A percentile compares a stretch with the other conserved stretches of the same genome.
Conservation (phyloP, 192 early-diverging fungal genomes). For the Rhizophagus clarus region DNA sequence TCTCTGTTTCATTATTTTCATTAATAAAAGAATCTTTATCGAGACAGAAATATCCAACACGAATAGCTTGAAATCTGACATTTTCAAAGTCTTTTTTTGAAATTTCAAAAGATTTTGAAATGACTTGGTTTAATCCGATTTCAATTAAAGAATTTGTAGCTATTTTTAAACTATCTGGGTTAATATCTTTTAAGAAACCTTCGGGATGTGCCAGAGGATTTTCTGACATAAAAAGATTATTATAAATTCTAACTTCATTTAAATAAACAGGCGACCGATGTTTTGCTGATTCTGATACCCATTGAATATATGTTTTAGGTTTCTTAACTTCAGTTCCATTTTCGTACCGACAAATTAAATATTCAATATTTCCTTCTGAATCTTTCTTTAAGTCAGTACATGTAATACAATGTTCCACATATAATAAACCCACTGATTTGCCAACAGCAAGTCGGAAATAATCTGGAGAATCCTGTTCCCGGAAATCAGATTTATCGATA, state of each 20-base stretch:
- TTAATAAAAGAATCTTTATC: constrained; percentile 85
- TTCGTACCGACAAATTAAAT: constrained; percentile 83
- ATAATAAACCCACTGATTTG: constrained; percentile 93
- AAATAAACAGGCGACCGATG: constrained; percentile 83
- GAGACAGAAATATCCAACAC: constrained; percentile 98
- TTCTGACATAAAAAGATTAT: constrained; percentile 84
- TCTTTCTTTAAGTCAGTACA: constrained; percentile 80
- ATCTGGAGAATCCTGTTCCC: constrained; percentile 88
- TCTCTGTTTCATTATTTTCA: constrained; percentile 59
- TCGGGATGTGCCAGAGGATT: constrained; percentile 88
- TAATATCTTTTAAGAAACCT: constrained; percentile 90
- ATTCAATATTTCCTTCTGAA: constrained; percentile 76
- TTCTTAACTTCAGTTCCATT: constrained; percentile 64
- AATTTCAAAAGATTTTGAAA: constrained; percentile 57
- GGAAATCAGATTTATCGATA: constrained; percentile 97
- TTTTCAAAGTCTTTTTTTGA: constrained; percentile 74
- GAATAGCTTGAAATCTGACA: constrained; percentile 89
- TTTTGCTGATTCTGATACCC: constrained; percentile 87
- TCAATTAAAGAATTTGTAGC: constrained; percentile 77
- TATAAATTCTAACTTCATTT: constrained; percentile 83
- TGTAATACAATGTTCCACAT: constrained; percentile 86
- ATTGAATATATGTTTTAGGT: constrained; percentile 99
- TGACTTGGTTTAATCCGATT: constrained; percentile 74
- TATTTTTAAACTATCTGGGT: constrained; percentile 73
- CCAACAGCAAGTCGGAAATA: constrained; percentile 93